Evolutionary conservation across 2,329 filamentous ascomycete species (phyloP), one percentile per base, ranked within the genome.

Genomic region (Monosporascus sp.): DNA sequence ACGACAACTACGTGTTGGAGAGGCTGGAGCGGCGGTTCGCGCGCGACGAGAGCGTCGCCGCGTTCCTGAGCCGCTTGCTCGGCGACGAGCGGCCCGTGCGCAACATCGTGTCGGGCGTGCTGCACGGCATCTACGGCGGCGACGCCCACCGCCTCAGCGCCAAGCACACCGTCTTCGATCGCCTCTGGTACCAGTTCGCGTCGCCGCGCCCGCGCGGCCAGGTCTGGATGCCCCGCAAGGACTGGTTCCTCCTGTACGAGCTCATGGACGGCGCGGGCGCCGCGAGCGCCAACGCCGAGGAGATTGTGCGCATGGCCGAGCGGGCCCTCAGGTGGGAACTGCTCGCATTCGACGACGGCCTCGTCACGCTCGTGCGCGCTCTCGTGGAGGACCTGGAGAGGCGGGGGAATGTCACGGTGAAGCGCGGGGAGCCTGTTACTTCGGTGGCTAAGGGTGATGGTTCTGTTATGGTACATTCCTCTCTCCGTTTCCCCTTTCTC

Each of bases 91-190:
- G 75, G 36, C 59, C 88, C 7, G 83, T 84, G 16, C 79, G 94
- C 61, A 92, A 95, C 62, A 51, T 96, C 19, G 71, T 84, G 7
- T 96, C 91, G 5, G 91, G 86, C 50, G 73, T 85, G 65, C 64
- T 91, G 51, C 94, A 97, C 70, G 94, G 94, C 43, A 91, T 97
- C 54, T 96, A 95, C 69, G 94, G 92, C 22, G 94, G 94, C 5
- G 89, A 97, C 70, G 83, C 96, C 48, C 84, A 89, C 68, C 80
- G 87, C 66, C 76, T 97, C 49, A 96, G 91, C 69, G 84, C 83
- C 48, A 84, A 83, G 61, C 84, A 83, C 49, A 74, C 88, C 41
- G 66, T 87, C 40, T 72, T 86, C 9, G 60, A 75, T 0, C 77
- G 76, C 65, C 58, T 78, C n/a, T 71, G 79, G 52, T 81, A 86